Evolutionary conservation across 768 basidiomycete species (phyloP).

Genomic region (Mycena indigotica): DNA sequence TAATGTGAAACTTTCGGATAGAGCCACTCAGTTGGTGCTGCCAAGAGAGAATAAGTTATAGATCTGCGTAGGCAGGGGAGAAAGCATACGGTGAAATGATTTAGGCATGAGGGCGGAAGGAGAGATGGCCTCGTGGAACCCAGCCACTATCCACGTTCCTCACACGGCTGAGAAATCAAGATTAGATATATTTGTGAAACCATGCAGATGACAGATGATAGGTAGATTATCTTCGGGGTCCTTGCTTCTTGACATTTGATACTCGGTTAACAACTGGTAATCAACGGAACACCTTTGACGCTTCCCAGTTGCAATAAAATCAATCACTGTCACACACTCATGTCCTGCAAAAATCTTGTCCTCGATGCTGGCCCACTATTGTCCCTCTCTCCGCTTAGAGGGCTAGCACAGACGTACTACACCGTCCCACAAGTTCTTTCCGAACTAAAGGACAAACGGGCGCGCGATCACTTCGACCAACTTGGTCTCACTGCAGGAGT

Average conservation of each 20-base stretch:
- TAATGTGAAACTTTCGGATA: neutral
- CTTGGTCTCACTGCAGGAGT: constrained; percentile 78
- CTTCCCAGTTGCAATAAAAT: neutral
- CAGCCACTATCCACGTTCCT: no score
- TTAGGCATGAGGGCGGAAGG: neutral
- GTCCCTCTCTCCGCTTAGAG: constrained; percentile 85
- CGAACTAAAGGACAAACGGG: constrained; percentile 87
- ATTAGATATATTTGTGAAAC: neutral
- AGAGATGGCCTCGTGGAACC: neutral
- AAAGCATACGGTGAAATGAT: neutral
- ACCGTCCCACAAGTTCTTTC: constrained; percentile 89
- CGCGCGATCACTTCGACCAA: constrained; percentile 82
- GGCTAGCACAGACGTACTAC: constrained; percentile 80
- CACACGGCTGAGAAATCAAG: no score
- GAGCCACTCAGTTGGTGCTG: neutral
- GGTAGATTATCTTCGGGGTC: neutral
- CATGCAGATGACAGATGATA: neutral
- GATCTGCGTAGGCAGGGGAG: neutral
- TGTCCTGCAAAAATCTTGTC: constrained; percentile 74
- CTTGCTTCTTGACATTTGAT: neutral
- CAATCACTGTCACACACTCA: no score
- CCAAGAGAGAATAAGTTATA: neutral
- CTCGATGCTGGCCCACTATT: constrained; percentile 94
- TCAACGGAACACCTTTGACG: neutral
- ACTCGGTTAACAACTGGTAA: neutral